These are phyloP conservation scores for Pichia sp. DNA, from an alignment of 1,139 yeast species.

Conservation along the genomic window DNA sequence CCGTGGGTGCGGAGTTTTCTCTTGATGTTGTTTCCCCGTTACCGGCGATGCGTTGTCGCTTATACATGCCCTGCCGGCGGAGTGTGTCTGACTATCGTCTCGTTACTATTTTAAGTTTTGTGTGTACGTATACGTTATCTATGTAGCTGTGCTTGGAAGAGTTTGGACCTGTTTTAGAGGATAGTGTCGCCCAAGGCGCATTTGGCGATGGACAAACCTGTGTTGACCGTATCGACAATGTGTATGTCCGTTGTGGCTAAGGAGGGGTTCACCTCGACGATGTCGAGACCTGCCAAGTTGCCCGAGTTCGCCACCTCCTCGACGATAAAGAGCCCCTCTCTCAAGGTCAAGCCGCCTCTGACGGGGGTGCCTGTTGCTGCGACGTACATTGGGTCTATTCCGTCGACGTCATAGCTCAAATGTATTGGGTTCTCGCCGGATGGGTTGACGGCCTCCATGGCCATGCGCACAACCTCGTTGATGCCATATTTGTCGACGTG, in stretches of 20 bases:
- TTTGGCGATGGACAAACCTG: slow-evolving; percentile 88
- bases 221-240: slow-evolving; percentile 77
- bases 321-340: slow-evolving; percentile 90
- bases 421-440: slow-evolving; percentile 73
- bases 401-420: slow-evolving; percentile 92
- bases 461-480: slow-evolving; percentile 89
- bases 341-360: slow-evolving; percentile 87
- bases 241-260: slow-evolving; percentile 77
- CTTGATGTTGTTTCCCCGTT: neutral
- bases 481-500: slow-evolving; percentile 94
- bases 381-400: slow-evolving; percentile 88
- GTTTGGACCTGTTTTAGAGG: slow-evolving; percentile 37
- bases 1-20: neutral
- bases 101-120: too few species aligned
- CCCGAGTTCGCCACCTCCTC: slow-evolving; percentile 92
- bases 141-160: too few species aligned
- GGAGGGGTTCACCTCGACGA: slow-evolving; percentile 91
- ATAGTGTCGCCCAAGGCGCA: slow-evolving; percentile 93
- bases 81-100: too few species aligned
- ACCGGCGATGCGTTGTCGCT: neutral
- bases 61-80: too few species aligned
- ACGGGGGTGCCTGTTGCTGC: slow-evolving; percentile 99
- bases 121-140: too few species aligned
- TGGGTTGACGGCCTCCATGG: slow-evolving; percentile 74
- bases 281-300: slow-evolving; percentile 77